Evolutionary conservation across 768 basidiomycete genomes (phyloP), one percentile per base, ranked within the genome.

Genomic region (Panellus pusillus): DNA sequence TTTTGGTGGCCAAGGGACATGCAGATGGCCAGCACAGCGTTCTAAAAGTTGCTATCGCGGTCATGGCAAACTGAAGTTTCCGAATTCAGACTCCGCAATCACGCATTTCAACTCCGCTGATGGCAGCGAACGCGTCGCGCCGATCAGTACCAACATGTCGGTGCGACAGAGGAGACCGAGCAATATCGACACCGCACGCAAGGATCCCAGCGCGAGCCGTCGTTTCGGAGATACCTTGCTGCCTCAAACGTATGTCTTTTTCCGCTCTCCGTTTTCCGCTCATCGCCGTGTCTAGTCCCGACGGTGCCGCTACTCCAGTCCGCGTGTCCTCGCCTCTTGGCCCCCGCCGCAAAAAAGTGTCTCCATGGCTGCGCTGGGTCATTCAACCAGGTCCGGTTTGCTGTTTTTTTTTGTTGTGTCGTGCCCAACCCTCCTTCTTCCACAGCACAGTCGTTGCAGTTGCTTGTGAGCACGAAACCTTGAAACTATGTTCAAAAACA

Each of bases 351-450:
- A 63, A 49, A 1, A 52, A 58, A 2, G 60, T 72, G 20, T 67
- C 70, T 6, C 61, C 69, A 70, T 80, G 81, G 68, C 74, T 65
- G 76, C 74, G 82, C 61, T 96, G 93, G 93, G 84, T 86, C 51
- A 69, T 87, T 15, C 75, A 88, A 18, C 92, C 93, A 8, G 66
- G 92, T 88, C 45, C 50, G 80, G 75, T 11, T 17, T 24, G 18
- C 9, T 41, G 18, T 7, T 41, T 15, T 28, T 11, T 19, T 38
- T 54, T 19, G 5, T 17, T 0, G 40, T n/a, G 2, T 51, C 20
- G 2, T 4, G 14, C 38, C 50, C 40, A 13, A 1, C 29, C 29
- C 20, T 50, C 37, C 28, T 24, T 35, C 43, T 36, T 39, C 13
- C 58, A 9, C 32, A 90, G 89, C 67, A 12, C 79, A 81, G 6